Evolutionary conservation across 1,284 basidiomycete genomes (phyloP), one percentile per base, ranked within the genome.

Genomic region (Meira miltonrushii): DNA sequence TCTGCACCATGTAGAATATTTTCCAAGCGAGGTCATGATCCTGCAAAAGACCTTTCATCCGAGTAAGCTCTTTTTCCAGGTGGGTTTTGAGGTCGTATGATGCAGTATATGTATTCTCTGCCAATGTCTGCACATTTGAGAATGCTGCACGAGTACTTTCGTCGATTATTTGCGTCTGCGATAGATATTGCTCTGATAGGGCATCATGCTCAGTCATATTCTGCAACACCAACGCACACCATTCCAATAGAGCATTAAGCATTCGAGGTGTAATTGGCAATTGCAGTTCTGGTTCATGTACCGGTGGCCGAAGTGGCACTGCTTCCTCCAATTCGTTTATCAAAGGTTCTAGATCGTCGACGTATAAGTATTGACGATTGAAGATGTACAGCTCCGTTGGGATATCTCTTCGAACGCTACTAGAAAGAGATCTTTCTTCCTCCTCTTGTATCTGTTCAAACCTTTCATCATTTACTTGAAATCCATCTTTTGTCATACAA

Each of bases 401-500:
- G 21, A 19, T 38, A 48, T 23, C 46, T 7, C 21, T 25, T 48
- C 23, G 12, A 23, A 48, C 13, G 5, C 46, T n/a, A 21, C 46
- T 48, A 4, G 19, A 15, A 11, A 48, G 46, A 57, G 47, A 15
- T 44, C 55, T 33, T n/a, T 48, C 39, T 4, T 51, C 33, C 37
- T 66, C 57, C 28, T 66, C 57, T 17, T 64, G 47, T 46, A 72
- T 66, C 38, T 57, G 60, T 44, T 73, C 64, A 23, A 75, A 50
- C 10, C 71, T 52, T 10, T 68, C 67, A 23, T 71, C 67, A 10
- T 60, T 72, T 21, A 78, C 63, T 55, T 77, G 75, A 15, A 65
- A 58, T 13, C 75, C 75, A 11, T 69, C 65, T 1, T 66, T 57
- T 51, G 74, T 71, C 66, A 78, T 77, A 60, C 72, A 75, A 37